Base-by-base conservation (phyloP, 1,139 yeast genomes). In the Saccharomyces pastorianus region DNA sequence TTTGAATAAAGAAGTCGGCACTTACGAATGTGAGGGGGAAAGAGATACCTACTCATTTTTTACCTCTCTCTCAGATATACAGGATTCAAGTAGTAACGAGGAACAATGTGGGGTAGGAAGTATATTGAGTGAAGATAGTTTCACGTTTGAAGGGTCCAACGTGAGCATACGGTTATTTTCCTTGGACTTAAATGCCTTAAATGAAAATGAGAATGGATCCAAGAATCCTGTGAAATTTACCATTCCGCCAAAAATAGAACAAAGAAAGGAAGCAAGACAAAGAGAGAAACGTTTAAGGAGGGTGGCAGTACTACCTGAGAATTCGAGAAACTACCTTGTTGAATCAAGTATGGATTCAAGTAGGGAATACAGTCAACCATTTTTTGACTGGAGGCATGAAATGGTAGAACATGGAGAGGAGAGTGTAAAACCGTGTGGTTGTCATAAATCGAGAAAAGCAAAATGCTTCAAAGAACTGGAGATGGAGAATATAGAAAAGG, bases 391-490 rank as follows among this genome's bases (percentile, higher is more conserved):
- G 32, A 29, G 13, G n/a, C n/a, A 29, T 29, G 32, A 29, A 29
- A 11, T 11, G n/a, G n/a, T 13, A 29, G 17, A 14, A 20, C n/a
- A 1, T 9, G 48, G 17, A n/a, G 29, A 13, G 9, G 14, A 46
- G 5, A 25, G 23, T 46, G 20, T 17, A 11, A 23, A 27, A 25
- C 48, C 32, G 6, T 46, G 48, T 20, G 48, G 48, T 9, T 46
- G 48, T 25, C 48, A 46, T 25, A 46, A 46, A 27, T 46, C 48
- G 25, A 17, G 48, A n/a, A 27, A 9, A 14, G 48, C 48, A 14
- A 46, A 46, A 20, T 46, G 48, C 23, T 46, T 46, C 32, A 14
- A 23, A 9, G 48, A 46, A 26, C n/a, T 46, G 11, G 48, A 46
- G n/a, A 23, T 23, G 13, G 48, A 46, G 7, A 13, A n/a, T 46